Evolutionary conservation across 306 rosid species (phyloP).

Genomic region (Benincasa hispida): DNA sequence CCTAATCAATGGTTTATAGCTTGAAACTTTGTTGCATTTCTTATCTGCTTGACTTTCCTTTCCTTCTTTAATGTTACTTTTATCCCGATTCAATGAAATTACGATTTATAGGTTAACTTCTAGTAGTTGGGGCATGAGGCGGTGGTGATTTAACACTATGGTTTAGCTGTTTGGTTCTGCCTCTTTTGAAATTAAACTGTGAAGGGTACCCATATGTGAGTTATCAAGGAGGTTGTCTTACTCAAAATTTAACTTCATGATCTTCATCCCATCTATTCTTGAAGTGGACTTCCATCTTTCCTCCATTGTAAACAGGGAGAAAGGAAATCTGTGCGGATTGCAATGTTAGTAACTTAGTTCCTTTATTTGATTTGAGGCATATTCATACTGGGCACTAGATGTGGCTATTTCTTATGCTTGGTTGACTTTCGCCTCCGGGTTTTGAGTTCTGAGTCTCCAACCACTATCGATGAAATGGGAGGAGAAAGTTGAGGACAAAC

Average conservation of each 20-base stretch:
- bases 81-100: not conserved
- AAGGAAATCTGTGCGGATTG: not conserved
- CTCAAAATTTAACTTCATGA: not conserved
- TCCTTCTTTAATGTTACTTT: not conserved
- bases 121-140: not conserved
- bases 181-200: not conserved
- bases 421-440: not conserved
- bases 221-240: not conserved
- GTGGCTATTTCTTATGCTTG: not conserved
- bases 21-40: not conserved
- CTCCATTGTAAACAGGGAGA: not conserved
- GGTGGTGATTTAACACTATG: not conserved
- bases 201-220: not conserved
- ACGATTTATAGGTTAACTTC: not conserved
- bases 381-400: not conserved
- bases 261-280: not conserved
- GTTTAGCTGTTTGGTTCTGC: not conserved
- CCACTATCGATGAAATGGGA: not conserved
- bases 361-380: not conserved
- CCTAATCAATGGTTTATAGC: not conserved
- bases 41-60: not conserved
- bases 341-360: not conserved
- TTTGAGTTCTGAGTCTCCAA: not conserved
- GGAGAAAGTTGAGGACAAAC: not conserved
- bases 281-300: not conserved